phyloP scores from a whole-genome alignment of 192 early-diverging fungal species.

The Coemansia sp. region DNA sequence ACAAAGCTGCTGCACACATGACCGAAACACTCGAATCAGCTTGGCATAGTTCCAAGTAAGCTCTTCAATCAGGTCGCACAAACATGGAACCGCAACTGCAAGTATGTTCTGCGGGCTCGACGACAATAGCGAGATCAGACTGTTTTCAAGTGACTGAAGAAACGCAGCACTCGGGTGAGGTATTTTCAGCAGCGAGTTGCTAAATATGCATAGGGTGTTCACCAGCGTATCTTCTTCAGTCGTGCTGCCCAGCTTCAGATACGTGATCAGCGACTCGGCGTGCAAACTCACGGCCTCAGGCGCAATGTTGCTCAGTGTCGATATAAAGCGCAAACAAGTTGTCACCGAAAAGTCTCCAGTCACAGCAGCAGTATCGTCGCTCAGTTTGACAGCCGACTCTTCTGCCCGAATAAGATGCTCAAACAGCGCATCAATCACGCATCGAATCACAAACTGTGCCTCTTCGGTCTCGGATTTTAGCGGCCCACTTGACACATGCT shows the following conservation, averaged over 20 bases:
- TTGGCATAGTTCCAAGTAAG: constrained; percentile 57
- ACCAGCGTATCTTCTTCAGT: constrained; percentile 57
- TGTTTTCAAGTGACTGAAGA: constrained; percentile 58
- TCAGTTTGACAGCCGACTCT: constrained; percentile 42
- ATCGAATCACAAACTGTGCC: constrained; percentile 59
- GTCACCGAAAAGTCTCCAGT: constrained; percentile 18
- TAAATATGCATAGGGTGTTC: constrained; percentile 58
- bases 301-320: constrained; percentile 56
- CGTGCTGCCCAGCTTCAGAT: constrained; percentile 56
- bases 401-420: constrained; percentile 69
- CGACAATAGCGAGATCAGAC: constrained; percentile 60
- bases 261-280: constrained; percentile 50
- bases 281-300: constrained; percentile 58
- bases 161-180: constrained; percentile 59
- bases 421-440: constrained; percentile 73
- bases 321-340: constrained; percentile 54
- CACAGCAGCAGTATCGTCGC: constrained; percentile 2
- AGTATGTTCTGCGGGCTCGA: constrained; percentile 63
- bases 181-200: constrained; percentile 46
- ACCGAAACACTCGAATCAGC: constrained; percentile 57
- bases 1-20: constrained; percentile 57
- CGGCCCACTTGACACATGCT: constrained; percentile 30
- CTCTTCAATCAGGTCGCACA: constrained; percentile 66
- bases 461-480: constrained; percentile 52
- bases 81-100: constrained; percentile 65